Evolutionary conservation across 345 rosid species (phyloP), one percentile per base, ranked within the genome.

Genomic region (Atalantia buxifolia): DNA sequence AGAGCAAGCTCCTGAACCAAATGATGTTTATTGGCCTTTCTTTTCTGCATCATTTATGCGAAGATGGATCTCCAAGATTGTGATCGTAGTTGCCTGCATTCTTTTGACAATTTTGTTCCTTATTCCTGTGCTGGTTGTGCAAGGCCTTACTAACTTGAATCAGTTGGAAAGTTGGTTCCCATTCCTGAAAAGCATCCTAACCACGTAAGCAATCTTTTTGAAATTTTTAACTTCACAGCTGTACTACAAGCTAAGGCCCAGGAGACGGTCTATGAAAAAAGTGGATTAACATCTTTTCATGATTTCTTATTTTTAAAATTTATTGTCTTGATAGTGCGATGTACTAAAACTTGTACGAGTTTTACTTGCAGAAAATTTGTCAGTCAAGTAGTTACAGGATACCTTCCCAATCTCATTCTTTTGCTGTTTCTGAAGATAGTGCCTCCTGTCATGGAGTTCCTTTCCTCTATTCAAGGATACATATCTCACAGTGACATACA

Each of bases 1-100:
- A 53, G 99, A 93, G 79, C 88, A 90, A 87, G 98, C 99, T 74
- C 97, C 98, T 65, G 92, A 88, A 69, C 99, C 98, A 36, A 68
- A 84, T 76, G 98, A 95, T 78, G 95, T 95, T 68, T 93, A 87
- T 81, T 95, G 99, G 99, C 98, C 99, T 72, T 95, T 92, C 86
- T 92, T 95, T 79, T 93, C 98, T 60, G 82, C 96, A 28, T 85
- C 99, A 10, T 95, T 95, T 85, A 87, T 92, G 89, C 86, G 82
- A 80, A 87, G 85, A 85, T 95, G 99, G 99, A 83, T 93, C 50
- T 90, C 93, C 66, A 93, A 79, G 88, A 84, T 95, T 40, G 82
- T 91, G 48, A 86, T 95, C 78, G 78, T 89, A 14, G 88, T 93
- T 35, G 88, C 93, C 25, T 91, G 89, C 81, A 89, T 90, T 84